These are phyloP conservation scores for Ganoderma multipileum DNA, from an alignment of 1,284 basidiomycete species.

Conservation along the genomic window DNA sequence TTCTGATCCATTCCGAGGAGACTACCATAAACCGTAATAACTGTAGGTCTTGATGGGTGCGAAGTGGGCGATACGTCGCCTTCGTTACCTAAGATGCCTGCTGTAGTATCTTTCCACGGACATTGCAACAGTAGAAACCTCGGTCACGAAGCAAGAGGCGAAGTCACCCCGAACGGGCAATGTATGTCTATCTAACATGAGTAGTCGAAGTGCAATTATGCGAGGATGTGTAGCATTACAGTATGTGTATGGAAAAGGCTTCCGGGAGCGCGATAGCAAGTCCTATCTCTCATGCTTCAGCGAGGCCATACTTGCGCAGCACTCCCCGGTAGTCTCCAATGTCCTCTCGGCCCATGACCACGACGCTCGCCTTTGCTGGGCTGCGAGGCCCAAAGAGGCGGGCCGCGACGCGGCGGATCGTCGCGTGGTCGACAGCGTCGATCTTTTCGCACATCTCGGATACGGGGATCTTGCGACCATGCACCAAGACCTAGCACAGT, in stretches of 20 bases:
- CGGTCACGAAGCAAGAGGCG: not conserved
- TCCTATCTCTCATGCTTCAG: conserved; percentile 31
- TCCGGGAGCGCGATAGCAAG: not conserved
- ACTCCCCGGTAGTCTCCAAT: conserved; percentile 64
- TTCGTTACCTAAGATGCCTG: too few relatives aligned
- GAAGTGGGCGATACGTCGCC: too few relatives aligned
- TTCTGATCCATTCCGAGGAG: not conserved
- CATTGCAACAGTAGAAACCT: too few relatives aligned
- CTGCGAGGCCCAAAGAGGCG: conserved; percentile 73
- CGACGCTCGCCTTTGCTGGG: conserved; percentile 69
- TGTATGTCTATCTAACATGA: not conserved
- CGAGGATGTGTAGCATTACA: conserved; percentile 5
- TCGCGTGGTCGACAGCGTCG: conserved; percentile 78
- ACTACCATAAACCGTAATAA: not conserved
- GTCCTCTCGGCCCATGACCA: conserved; percentile 79
- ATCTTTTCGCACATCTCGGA: conserved; percentile 94
- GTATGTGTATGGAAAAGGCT: conserved; percentile 14
- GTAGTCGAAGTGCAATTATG: conserved; percentile 12
- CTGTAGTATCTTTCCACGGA: too few relatives aligned
- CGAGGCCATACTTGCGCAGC: conserved; percentile 75
- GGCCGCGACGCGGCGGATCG: conserved; percentile 76
- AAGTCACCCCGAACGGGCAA: not conserved
- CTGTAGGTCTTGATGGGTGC: too few relatives aligned
- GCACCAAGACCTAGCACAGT: conserved; percentile 83
- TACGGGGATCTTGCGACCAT: conserved; percentile 86